A percentile compares a stretch with the other conserved stretches of the same genome.
These are phyloP conservation scores for Teunomyces aglyptinius DNA, from an alignment of 805 yeast genomes.

Conservation along the genomic window DNA sequence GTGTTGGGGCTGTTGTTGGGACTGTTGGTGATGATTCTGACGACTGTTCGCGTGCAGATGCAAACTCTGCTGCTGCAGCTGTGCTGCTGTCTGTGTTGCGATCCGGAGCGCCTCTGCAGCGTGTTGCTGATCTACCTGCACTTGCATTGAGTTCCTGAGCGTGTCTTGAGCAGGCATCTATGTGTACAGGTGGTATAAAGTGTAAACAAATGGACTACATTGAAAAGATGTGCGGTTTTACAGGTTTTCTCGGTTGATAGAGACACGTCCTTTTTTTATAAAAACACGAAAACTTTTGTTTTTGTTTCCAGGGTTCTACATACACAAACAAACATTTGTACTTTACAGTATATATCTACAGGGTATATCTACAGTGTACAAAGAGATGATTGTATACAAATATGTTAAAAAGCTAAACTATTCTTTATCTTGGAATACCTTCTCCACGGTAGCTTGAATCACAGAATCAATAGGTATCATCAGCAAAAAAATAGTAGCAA, in stretches of 20 bases:
- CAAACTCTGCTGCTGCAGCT: conserved; percentile 5
- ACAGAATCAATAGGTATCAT: too few species aligned
- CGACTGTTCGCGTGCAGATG: conserved; percentile 4
- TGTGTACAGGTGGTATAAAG: conserved; percentile 5
- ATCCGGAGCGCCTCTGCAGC: conserved; percentile 21
- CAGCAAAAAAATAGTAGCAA: too few species aligned
- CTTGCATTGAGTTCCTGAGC: conserved; percentile 7
- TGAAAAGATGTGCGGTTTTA: conserved; percentile 7
- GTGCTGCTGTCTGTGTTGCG: conserved; percentile 15
- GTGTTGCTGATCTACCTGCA: conserved; percentile 13
- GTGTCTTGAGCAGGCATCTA: conserved; percentile 7
- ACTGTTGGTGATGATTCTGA: conserved; percentile 6
- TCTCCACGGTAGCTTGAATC: too few species aligned
- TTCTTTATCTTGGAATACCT: too few species aligned
- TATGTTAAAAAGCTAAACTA: too few species aligned
- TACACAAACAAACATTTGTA: too few species aligned
- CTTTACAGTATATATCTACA: too few species aligned
- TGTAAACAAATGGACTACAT: conserved; percentile 6
- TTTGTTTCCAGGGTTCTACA: too few species aligned
- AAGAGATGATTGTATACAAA: too few species aligned
- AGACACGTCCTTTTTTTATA: not conserved
- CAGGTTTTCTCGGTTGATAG: not conserved
- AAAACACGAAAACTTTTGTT: not conserved
- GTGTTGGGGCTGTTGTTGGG: conserved; percentile 5
- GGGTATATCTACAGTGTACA: too few species aligned